These are phyloP conservation scores for Aspergillus felis DNA, from an alignment of 2,329 filamentous ascomycete genomes.

Conservation along the genomic window DNA sequence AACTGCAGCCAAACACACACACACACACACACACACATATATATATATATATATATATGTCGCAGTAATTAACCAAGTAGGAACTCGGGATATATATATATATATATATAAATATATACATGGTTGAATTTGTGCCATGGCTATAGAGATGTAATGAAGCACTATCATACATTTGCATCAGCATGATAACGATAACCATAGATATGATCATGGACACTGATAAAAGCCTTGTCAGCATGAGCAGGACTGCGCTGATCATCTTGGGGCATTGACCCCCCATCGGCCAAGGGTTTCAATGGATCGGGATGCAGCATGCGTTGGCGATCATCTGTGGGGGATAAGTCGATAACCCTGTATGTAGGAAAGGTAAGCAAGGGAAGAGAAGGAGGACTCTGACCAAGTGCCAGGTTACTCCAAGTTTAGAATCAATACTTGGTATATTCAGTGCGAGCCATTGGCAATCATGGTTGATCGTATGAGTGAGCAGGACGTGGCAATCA, in stretches of 20 bases:
- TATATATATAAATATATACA: no score
- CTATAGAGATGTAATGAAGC: neutral
- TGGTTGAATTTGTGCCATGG: neutral
- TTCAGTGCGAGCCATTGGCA: neutral
- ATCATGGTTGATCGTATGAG: neutral
- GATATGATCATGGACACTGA: neutral
- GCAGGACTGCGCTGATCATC: neutral
- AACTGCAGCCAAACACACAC: neutral
- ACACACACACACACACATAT: no score
- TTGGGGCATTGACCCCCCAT: neutral
- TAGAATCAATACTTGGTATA: neutral
- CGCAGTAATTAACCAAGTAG: neutral
- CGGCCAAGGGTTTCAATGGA: neutral
- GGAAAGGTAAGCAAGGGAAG: neutral
- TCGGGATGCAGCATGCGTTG: neutral
- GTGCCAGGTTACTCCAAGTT: neutral
- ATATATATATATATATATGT: neutral
- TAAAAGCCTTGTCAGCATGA: neutral
- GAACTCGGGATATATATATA: neutral
- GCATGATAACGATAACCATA: neutral
- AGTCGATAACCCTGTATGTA: neutral
- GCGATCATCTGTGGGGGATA: neutral
- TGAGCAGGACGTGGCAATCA: neutral
- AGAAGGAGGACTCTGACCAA: neutral
- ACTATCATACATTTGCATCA: neutral